Base-by-base conservation (phyloP, 495 filamentous ascomycete genomes). In the Xylaria flabelliformis region DNA sequence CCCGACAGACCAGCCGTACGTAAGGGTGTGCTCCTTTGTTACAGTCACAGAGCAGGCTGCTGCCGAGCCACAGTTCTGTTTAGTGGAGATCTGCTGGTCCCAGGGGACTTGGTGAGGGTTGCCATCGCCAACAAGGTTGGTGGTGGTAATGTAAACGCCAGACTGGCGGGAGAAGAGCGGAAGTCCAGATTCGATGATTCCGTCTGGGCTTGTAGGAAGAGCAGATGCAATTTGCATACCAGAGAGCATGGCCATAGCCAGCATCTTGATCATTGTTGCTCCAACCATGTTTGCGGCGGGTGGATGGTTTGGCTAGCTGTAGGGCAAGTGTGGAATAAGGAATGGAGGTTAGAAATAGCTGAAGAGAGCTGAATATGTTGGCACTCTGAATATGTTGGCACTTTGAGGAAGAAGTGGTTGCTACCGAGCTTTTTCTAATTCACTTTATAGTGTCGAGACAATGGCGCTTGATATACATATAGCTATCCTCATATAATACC, bases 21-120 rank as follows among this genome's bases (percentile, higher is more conserved):
- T 24, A 12, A 53, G n/a, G 50, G 50, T 53, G 50, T 53, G 50
- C 50, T 53, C 50, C 50, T 53, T 53, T 53, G n/a, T 26, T 53
- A 53, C 50, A 26, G n/a, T 53, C n/a, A 53, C 50, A 3, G 50
- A 21, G 50, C 50, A 53, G 50, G 50, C 50, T 53, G 50, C 2
- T 53, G 50, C 50, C 21, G n/a, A 24, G 50, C 50, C 50, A 13
- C 50, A 53, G 50, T 26, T 53, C 50, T 53, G 50, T 53, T 53
- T 53, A 12, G 7, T 24, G 50, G 50, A 24, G 50, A 53, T 3
- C 21, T 53, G 50, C 50, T 53, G 50, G 50, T 53, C 50, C 50
- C 50, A 53, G n/a, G 50, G 50, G 50, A 53, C 50, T 53, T 53
- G 50, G 50, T 53, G 50, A 53, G 50, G 50, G 50, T 53, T 53